Conservation (phyloP, 495 filamentous ascomycete species). For the Sordaria brevicollis region DNA sequence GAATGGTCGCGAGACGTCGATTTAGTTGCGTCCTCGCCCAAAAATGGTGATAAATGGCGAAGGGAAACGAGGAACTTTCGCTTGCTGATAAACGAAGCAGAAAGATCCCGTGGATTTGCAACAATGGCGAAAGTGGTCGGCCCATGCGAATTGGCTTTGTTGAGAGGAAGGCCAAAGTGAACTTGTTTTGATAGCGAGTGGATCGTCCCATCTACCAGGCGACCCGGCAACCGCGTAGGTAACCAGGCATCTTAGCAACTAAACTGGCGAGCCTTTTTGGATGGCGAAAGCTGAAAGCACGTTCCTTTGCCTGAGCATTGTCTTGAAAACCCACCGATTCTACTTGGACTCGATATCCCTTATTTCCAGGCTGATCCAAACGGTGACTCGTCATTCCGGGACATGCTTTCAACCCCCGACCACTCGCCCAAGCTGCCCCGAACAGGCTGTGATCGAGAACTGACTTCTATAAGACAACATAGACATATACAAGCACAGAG, state of each 20-base stretch:
- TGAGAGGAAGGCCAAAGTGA: background rate
- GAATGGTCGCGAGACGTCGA: background rate
- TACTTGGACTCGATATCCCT: background rate
- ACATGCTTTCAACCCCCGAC: background rate
- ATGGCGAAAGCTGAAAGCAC: background rate
- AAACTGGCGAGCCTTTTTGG: background rate
- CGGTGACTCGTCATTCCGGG: background rate
- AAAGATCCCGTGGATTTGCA: background rate
- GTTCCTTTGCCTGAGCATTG: background rate
- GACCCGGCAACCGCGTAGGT: background rate
- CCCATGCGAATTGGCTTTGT: background rate
- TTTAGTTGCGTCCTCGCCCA: background rate
- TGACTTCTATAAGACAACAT: background rate
- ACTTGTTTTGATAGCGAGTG: background rate
- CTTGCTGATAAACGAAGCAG: background rate
- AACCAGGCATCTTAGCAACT: background rate
- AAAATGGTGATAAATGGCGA: background rate
- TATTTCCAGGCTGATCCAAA: background rate
- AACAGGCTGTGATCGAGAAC: background rate
- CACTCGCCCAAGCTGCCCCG: background rate
- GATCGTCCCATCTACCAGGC: background rate
- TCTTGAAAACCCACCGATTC: background rate
- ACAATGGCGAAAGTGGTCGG: background rate
- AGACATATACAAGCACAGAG: background rate
- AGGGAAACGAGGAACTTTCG: background rate